These are phyloP conservation scores for Auricularia heimuer DNA, from an alignment of 768 basidiomycete genomes.

Conservation along the genomic window DNA sequence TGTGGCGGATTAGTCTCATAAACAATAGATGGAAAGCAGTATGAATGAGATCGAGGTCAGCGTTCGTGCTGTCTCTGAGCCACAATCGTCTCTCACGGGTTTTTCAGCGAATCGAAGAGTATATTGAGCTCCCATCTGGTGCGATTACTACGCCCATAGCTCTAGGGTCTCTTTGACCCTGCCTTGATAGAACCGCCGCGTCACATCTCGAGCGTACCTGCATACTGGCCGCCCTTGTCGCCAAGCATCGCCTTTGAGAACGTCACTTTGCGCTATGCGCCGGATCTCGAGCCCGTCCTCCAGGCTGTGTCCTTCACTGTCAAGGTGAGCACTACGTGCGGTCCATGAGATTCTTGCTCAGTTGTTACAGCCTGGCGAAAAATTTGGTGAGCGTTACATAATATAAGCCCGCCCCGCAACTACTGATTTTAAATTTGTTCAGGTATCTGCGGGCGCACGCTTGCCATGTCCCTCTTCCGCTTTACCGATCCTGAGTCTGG, in stretches of 20 bases:
- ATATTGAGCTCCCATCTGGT: not conserved
- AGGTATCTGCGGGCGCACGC: slow-evolving; percentile 21
- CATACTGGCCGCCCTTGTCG: not conserved
- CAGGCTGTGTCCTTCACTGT: slow-evolving; percentile 49
- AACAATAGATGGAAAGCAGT: not conserved
- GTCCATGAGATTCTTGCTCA: not conserved
- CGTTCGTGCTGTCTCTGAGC: too few species aligned
- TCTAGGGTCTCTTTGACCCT: not conserved
- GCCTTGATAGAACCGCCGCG: not conserved
- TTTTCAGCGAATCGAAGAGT: not conserved
- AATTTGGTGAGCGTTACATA: slow-evolving; percentile 47
- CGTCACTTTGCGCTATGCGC: slow-evolving; percentile 52
- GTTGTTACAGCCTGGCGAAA: slow-evolving; percentile 36
- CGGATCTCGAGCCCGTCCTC: slow-evolving; percentile 50
- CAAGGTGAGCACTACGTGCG: slow-evolving; percentile 13
- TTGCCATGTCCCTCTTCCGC: slow-evolving; percentile 49
- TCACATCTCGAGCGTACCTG: not conserved
- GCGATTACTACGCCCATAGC: not conserved
- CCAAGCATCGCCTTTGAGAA: slow-evolving; percentile 30
- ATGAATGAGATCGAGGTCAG: not conserved
- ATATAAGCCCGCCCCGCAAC: too few species aligned
- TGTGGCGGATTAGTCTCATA: not conserved
- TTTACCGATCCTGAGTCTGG: slow-evolving; percentile 59
- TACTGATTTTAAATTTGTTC: too few species aligned
- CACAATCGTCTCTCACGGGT: too few species aligned